Evolutionary conservation across 1,284 basidiomycete genomes (phyloP), one percentile per base, ranked within the genome.

Genomic region (Fistulina hepatica): DNA sequence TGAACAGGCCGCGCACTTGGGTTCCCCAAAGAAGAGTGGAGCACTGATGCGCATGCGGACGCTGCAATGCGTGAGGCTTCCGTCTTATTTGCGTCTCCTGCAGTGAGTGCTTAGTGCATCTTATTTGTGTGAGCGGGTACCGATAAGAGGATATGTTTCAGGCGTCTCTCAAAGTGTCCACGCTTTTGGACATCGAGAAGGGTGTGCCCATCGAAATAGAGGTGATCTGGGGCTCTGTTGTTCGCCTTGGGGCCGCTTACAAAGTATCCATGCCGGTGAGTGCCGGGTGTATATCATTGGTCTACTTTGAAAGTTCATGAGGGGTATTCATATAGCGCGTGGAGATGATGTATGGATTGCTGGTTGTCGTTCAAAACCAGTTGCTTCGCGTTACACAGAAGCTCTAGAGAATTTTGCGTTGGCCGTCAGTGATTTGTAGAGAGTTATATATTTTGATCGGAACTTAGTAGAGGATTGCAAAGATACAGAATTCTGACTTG

Each of bases 131-230:
- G n/a, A n/a, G n/a, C n/a, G n/a, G n/a, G n/a, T n/a, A n/a, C n/a
- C n/a, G n/a, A n/a, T n/a, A n/a, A n/a, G n/a, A n/a, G n/a, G n/a
- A n/a, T n/a, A n/a, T n/a, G n/a, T n/a, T n/a, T n/a, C n/a, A n/a
- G 10, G 57, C 52, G 41, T 48, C 40, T 21, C 60, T 64, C 21
- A 39, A 34, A 6, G 41, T 44, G 2, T 48, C 46, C 31, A 49
- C 45, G 38, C 34, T 47, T 3, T 33, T 49, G 12, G 66, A 68
- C 44, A 45, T 61, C 11, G 58, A 64, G 39, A 48, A 52, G 4
- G 59, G 58, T 5, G 49, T 58, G 10, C 64, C 66, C 9, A 60
- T 67, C 47, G 66, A 69, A 43, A 55, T 67, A 2, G 65, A 69
- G 41, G 64, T 57, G 10, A 64, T 67, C 38, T 49, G 66, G 8